Evolutionary conservation across 257 asterid genomes (phyloP), one percentile per base, ranked within the genome.

Genomic region (Mitragyna speciosa): DNA sequence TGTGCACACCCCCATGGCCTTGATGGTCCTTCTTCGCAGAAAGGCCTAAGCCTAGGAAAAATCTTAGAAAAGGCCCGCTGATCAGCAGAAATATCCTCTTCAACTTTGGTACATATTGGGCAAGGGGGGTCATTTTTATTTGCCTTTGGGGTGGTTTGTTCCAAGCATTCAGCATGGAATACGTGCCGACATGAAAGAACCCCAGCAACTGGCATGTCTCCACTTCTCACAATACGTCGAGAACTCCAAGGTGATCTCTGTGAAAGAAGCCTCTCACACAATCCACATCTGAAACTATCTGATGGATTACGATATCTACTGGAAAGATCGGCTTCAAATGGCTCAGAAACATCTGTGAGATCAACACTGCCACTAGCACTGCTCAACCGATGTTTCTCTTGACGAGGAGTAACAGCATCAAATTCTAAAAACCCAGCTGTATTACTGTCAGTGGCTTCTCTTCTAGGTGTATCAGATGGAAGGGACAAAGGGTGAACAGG

Each of bases 171-270:
- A 0, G 96, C 98, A 78, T 96, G 99, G 86, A 94, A 96, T 47
- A 92, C 96, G 54, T 96, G 99, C 24, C 93, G 85, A 68, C 99
- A 96, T 12, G 96, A 91, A 54, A 96, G 98, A 78, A 96, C 94
- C 72, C 98, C 98, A 22, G 99, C 85, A 68, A 94, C 88, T 0
- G 98, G 99, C 98, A 94, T 94, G 76, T 96, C 99, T 33, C 97
- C 97, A 28, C 92, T 93, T 82, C 91, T 88, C 17, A 93, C 87
- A 24, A 93, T 93, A 70, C 97, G 87, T 45, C 94, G 90, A 3
- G 97, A 91, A 80, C 99, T 92, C 97, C 97, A 96, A 19, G 98
- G 98, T 0, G 99, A 94, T 78, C 97, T 88, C 74, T 96, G 99
- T 5, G 97, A 89, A 30, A 96, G 97, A 74, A 86, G 82, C 88